Percentiles rank a stretch among this genome's conserved stretches.
Conservation (phyloP, 2,329 filamentous ascomycete species). For the Botrytis tulipae region DNA sequence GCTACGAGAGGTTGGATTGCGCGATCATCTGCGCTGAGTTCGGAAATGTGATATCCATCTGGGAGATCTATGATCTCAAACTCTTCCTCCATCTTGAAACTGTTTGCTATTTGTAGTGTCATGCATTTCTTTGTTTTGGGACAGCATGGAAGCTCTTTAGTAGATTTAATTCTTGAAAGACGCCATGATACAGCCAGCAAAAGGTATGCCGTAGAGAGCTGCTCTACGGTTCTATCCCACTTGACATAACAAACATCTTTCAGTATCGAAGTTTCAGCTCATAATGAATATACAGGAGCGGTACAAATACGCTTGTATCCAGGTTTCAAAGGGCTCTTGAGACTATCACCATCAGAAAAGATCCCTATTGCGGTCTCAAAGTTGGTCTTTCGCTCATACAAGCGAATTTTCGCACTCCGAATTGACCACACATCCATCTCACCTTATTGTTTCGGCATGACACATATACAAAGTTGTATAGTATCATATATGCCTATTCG, state of each 20-base stretch:
- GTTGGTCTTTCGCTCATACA: no score
- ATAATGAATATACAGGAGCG: background rate
- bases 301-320: background rate
- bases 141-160: background rate
- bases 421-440: background rate
- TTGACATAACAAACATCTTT: background rate
- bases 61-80: constrained; percentile 16
- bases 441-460: background rate
- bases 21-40: background rate
- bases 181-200: background rate
- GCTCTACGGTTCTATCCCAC: background rate
- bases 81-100: constrained; percentile 7
- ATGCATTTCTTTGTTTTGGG: background rate
- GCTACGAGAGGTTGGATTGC: constrained; percentile 8
- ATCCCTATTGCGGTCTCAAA: background rate
- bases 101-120: background rate
- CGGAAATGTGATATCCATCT: constrained; percentile 2
- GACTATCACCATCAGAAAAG: background rate
- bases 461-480: background rate
- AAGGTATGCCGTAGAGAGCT: background rate
- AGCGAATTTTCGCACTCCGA: no score
- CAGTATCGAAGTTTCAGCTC: background rate
- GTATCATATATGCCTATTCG: background rate
- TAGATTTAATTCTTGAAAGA: background rate
- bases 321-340: background rate